Conservation (phyloP, 1,284 basidiomycete species). For the Leccinum olivaceoglutinosum region DNA sequence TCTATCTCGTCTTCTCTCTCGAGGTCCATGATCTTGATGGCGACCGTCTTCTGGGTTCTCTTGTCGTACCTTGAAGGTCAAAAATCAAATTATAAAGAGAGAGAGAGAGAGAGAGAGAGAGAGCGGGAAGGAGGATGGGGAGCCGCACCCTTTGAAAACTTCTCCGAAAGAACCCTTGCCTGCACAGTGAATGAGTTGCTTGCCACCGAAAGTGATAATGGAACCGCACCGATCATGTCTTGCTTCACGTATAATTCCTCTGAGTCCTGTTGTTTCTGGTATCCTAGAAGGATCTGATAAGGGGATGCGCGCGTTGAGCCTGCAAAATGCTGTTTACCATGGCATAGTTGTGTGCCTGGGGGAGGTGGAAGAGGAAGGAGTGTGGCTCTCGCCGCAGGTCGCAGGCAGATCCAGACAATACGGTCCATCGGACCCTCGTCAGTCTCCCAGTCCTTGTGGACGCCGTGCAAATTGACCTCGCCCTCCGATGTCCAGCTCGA, state of each 20-base stretch:
- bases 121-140: not conserved
- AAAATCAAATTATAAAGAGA: not conserved
- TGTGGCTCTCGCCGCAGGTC: not conserved
- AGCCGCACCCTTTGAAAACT: conserved; percentile 87
- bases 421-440: too few species aligned
- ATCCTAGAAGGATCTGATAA: conserved; percentile 41
- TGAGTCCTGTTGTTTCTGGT: conserved; percentile 70
- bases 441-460: not conserved
- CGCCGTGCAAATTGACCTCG: conserved; percentile 16
- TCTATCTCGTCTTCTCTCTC: conserved; percentile 99
- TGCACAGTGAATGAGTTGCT: conserved; percentile 25
- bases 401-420: too few species aligned
- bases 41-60: conserved; percentile 87
- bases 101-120: not conserved
- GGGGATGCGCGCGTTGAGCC: conserved; percentile 1
- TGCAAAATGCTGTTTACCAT: conserved; percentile 17
- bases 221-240: conserved; percentile 82
- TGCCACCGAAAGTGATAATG: conserved; percentile 4
- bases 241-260: conserved; percentile 95
- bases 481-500: conserved; percentile 21
- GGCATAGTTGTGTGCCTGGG: conserved; percentile 4
- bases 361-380: not conserved
- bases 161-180: conserved; percentile 97
- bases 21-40: conserved; percentile 98
- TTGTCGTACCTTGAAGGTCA: conserved; percentile 71